Conservation (phyloP, 805 yeast species). For the Lipomyces japonicus region DNA sequence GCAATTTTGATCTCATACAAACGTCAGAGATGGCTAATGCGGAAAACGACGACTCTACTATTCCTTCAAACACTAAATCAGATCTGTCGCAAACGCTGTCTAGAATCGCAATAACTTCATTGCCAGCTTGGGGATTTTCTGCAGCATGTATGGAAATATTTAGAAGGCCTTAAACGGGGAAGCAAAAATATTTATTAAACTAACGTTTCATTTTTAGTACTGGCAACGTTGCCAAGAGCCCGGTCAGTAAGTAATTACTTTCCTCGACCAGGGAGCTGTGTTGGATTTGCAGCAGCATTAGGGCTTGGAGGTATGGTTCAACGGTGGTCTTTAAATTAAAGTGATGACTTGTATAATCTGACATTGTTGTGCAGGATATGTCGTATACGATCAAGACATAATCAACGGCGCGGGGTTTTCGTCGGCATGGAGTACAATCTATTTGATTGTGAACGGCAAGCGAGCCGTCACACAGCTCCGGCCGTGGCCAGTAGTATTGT, state of each 20-base stretch:
- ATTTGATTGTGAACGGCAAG: conserved; percentile 63
- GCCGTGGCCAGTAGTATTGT: conserved; percentile 54
- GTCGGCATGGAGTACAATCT: conserved; percentile 74
- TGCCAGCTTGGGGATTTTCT: conserved; percentile 27
- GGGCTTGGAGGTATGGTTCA: conserved; percentile 30
- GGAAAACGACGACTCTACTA: conserved; percentile 2
- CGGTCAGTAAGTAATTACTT: conserved; percentile 3
- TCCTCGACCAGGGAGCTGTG: conserved; percentile 28
- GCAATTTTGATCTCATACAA: too few relatives aligned
- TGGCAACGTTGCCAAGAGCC: conserved; percentile 25
- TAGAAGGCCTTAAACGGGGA: neutral
- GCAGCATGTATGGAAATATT: conserved; percentile 12
- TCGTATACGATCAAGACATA: conserved; percentile 71
- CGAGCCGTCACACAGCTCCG: conserved; percentile 45
- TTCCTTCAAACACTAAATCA: conserved; percentile 7
- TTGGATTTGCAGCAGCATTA: conserved; percentile 24
- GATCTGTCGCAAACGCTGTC: conserved; percentile 13
- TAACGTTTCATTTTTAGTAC: conserved; percentile 11
- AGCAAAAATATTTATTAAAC: neutral
- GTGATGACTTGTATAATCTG: neutral
- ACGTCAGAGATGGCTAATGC: neutral
- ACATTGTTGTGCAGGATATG: conserved; percentile 35
- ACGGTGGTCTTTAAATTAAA: neutral
- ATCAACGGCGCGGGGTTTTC: conserved; percentile 75
- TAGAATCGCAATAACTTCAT: conserved; percentile 26